phyloP scores from a whole-genome alignment of 441 rosid species.

The Bruguiera hainesii region DNA sequence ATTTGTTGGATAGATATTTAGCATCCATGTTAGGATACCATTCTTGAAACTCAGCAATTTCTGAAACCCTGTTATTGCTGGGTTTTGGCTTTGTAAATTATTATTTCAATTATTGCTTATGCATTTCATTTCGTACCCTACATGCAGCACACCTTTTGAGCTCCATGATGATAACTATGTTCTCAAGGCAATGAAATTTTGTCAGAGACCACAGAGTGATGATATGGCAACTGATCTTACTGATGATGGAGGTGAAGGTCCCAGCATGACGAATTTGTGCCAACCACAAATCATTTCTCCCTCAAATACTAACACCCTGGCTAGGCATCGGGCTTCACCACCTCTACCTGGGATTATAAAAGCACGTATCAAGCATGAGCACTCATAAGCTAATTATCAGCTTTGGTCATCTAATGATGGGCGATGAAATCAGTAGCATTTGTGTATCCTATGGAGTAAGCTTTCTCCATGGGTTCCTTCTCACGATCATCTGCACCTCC shows the following conservation, averaged over 20 bases:
- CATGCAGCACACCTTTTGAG: constrained; percentile 92
- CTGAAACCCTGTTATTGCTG: not conserved
- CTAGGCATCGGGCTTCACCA: constrained; percentile 53
- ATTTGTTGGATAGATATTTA: not conserved
- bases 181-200: constrained; percentile 88
- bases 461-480: constrained; percentile 27
- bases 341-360: constrained; percentile 67
- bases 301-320: constrained; percentile 31
- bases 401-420: constrained; percentile 27
- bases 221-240: constrained; percentile 31
- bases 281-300: constrained; percentile 45
- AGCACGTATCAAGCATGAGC: constrained; percentile 74
- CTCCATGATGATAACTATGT: constrained; percentile 97
- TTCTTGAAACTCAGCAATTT: not conserved
- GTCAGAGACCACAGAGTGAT: constrained; percentile 52
- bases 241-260: constrained; percentile 48
- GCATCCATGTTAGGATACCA: not conserved
- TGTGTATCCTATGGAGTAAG: constrained; percentile 67
- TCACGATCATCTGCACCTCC: constrained; percentile 13
- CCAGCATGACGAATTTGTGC: constrained; percentile 46
- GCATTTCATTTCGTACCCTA: constrained; percentile 1
- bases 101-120: not conserved
- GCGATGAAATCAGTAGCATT: constrained; percentile 27
- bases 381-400: constrained; percentile 28
- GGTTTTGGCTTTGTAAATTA: not conserved